Evolutionary conservation across 257 asterid genomes (phyloP).

Genomic region (Cordia subcordata): DNA sequence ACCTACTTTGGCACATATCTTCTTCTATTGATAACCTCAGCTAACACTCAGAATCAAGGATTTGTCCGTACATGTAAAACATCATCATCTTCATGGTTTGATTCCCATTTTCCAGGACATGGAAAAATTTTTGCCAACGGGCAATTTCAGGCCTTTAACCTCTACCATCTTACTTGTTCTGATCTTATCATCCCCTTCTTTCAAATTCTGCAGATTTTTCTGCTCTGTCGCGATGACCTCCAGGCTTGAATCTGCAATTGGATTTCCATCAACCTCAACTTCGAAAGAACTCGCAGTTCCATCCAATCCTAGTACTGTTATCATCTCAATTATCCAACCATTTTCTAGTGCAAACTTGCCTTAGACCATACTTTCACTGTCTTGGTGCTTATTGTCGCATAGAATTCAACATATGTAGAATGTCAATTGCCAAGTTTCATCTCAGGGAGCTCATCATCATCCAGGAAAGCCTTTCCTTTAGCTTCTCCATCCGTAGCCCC

Average conservation of each 20-base stretch:
- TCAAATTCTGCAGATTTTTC: constrained; percentile 20
- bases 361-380: constrained; percentile 69
- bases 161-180: constrained; percentile 70
- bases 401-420: constrained; percentile 61
- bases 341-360: constrained; percentile 57
- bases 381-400: constrained; percentile 44
- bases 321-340: constrained; percentile 76
- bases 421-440: constrained; percentile 65
- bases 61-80: neutral
- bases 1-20: too few species aligned
- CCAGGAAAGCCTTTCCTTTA: constrained; percentile 67
- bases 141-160: constrained; percentile 62
- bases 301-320: constrained; percentile 59
- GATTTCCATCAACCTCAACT: constrained; percentile 47
- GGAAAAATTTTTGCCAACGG: constrained; percentile 66
- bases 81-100: constrained; percentile 16
- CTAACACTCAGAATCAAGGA: too few species aligned
- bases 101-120: constrained; percentile 83
- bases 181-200: constrained; percentile 29
- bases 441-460: constrained; percentile 80
- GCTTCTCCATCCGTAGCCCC: constrained; percentile 51
- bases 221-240: constrained; percentile 36
- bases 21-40: too few species aligned
- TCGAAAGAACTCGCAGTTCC: constrained; percentile 33
- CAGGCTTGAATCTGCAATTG: constrained; percentile 32